phyloP scores from a whole-genome alignment of 1,139 yeast species.

The Taiozyma sp. region DNA sequence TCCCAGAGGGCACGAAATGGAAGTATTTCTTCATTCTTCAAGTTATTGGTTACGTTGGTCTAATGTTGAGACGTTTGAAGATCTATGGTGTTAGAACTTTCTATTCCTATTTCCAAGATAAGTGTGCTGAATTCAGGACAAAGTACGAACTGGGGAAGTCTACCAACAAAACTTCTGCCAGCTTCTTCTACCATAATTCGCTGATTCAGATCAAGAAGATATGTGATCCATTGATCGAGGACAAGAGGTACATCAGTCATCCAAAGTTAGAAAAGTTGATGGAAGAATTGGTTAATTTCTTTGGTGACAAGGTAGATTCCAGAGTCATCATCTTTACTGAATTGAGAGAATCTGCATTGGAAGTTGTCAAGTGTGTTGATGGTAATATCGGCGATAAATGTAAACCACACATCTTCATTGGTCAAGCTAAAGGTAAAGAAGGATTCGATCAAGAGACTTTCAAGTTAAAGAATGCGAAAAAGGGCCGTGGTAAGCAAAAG shows the following conservation, averaged over 20 bases:
- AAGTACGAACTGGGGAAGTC: conserved; percentile 44
- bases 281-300: conserved; percentile 54
- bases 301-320: conserved; percentile 43
- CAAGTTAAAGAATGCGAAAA: conserved; percentile 35
- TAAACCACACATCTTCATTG: conserved; percentile 85
- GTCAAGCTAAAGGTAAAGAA: conserved; percentile 66
- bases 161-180: conserved; percentile 54
- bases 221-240: conserved; percentile 40
- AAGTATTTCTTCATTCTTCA: conserved; percentile 57
- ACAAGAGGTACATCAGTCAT: conserved; percentile 55
- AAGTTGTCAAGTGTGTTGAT: conserved; percentile 69
- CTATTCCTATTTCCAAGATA: conserved; percentile 57
- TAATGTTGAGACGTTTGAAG: conserved; percentile 59
- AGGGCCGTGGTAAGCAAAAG: conserved; percentile 35
- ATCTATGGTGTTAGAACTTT: conserved; percentile 84
- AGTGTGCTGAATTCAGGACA: conserved; percentile 53
- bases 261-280: conserved; percentile 65
- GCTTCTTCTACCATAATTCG: conserved; percentile 49
- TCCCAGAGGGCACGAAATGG: conserved; percentile 72
- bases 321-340: conserved; percentile 87
- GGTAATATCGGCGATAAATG: conserved; percentile 35
- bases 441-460: conserved; percentile 54
- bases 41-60: conserved; percentile 71
- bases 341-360: conserved; percentile 83
- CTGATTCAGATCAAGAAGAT: conserved; percentile 40